Percentiles rank a stretch among this genome's conserved stretches.
phyloP scores from a whole-genome alignment of 2,329 filamentous ascomycete species.

The Gremmenia infestans region DNA sequence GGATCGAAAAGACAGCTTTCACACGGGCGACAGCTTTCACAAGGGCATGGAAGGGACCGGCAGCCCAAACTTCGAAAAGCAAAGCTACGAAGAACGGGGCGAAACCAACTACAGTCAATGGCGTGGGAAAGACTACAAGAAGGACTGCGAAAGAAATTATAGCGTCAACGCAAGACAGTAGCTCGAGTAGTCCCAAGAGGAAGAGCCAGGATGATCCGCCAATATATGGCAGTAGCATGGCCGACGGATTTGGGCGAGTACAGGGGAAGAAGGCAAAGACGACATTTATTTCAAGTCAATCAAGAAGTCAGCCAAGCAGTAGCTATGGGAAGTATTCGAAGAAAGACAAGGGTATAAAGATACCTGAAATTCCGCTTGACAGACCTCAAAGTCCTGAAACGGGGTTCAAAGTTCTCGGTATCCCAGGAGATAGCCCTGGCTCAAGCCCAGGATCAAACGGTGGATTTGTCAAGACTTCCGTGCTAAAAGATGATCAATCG shows the following conservation, averaged over 20 bases:
- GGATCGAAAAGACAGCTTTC: neutral
- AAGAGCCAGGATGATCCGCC: slow-evolving; percentile 13
- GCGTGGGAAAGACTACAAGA: neutral
- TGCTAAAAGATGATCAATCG: neutral
- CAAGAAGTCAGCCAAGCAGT: neutral
- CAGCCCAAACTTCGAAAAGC: neutral
- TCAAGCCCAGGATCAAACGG: neutral
- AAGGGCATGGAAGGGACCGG: neutral
- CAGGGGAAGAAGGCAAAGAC: slow-evolving; percentile 6
- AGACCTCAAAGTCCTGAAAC: neutral
- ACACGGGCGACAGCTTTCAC: neutral
- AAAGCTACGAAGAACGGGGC: neutral
- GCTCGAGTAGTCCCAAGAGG: slow-evolving; percentile 14
- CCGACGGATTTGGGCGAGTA: slow-evolving; percentile 15
- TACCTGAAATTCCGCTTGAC: neutral
- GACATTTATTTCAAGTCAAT: slow-evolving; percentile 3
- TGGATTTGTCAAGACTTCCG: neutral
- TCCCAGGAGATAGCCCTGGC: neutral
- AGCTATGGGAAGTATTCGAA: neutral
- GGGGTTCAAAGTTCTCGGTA: neutral
- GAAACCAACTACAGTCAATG: slow-evolving; percentile 1
- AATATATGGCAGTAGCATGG: slow-evolving; percentile 11
- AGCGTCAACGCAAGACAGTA: neutral
- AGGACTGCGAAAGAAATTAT: neutral
- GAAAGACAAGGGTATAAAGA: neutral